Evolutionary conservation across 2,329 filamentous ascomycete genomes (phyloP).

Genomic region (Aspergillus ochraceus): DNA sequence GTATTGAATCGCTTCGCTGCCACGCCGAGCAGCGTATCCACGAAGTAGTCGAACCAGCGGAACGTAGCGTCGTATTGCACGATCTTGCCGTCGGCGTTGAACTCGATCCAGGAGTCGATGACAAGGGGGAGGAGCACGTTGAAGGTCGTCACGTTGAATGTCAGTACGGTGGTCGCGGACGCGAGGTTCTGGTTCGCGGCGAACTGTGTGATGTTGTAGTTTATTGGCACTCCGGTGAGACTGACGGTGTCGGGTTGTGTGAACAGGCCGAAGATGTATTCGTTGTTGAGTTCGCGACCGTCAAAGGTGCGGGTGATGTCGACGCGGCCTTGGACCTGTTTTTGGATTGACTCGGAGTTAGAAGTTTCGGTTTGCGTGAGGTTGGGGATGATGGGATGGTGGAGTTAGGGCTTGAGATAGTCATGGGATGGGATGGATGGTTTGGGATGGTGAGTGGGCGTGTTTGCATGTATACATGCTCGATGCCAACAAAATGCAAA

Average conservation of each 20-base stretch:
- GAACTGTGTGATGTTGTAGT: conserved; percentile 28
- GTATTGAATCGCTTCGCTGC: conserved; percentile 20
- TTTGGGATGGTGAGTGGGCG: not conserved
- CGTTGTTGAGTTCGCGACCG: conserved; percentile 26
- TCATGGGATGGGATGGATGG: not conserved
- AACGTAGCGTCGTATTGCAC: conserved; percentile 26
- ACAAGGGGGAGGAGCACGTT: conserved; percentile 21
- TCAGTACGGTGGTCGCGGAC: conserved; percentile 22
- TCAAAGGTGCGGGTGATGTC: conserved; percentile 28
- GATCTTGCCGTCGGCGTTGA: conserved; percentile 22
- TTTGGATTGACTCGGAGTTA: not conserved
- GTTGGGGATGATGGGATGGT: conserved; percentile 13
- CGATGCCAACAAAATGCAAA: too few relatives aligned
- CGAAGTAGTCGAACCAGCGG: conserved; percentile 25
- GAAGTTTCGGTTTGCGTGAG: not conserved
- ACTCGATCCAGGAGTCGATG: conserved; percentile 29
- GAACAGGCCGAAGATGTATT: conserved; percentile 31
- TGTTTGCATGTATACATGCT: too few relatives aligned
- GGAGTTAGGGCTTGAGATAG: conserved; percentile 5
- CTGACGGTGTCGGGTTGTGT: conserved; percentile 18
- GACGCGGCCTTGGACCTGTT: conserved; percentile 27
- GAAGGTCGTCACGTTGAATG: conserved; percentile 26
- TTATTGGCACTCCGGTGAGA: conserved; percentile 22
- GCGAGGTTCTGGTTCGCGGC: conserved; percentile 22
- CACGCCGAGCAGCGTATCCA: conserved; percentile 19